These are phyloP conservation scores for Nephelium lappaceum DNA, from an alignment of 345 rosid species.

Conservation along the genomic window DNA sequence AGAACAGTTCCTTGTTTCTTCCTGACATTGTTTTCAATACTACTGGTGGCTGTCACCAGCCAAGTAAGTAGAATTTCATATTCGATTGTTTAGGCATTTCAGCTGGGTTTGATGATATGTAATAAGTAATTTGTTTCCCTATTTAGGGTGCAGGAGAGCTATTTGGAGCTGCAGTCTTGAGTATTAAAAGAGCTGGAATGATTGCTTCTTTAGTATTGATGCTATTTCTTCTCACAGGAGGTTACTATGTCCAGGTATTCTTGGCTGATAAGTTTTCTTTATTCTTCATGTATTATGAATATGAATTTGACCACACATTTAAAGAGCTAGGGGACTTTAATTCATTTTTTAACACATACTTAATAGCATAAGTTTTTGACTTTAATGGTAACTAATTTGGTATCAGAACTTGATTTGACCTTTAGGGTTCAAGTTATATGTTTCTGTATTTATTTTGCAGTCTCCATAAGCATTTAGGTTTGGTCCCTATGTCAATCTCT, in stretches of 20 bases:
- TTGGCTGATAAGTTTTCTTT: neutral
- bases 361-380: no score
- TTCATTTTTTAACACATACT: no score
- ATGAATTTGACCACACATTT: neutral
- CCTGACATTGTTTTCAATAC: slow-evolving; percentile 64
- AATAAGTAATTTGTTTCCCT: slow-evolving; percentile 13
- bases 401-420: no score
- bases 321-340: no score
- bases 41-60: slow-evolving; percentile 80
- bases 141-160: slow-evolving; percentile 85
- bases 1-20: slow-evolving; percentile 88
- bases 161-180: slow-evolving; percentile 87
- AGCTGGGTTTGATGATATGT: neutral
- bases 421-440: no score
- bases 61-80: slow-evolving; percentile 54
- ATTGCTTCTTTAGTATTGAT: slow-evolving; percentile 81
- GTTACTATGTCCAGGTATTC: slow-evolving; percentile 92
- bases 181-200: slow-evolving; percentile 90
- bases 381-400: no score
- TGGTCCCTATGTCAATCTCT: no score
- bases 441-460: no score
- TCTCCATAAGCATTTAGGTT: no score
- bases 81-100: neutral
- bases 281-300: neutral
- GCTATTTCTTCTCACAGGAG: slow-evolving; percentile 93